Evolutionary conservation across 345 rosid species (phyloP).

Genomic region (Salix brachista): DNA sequence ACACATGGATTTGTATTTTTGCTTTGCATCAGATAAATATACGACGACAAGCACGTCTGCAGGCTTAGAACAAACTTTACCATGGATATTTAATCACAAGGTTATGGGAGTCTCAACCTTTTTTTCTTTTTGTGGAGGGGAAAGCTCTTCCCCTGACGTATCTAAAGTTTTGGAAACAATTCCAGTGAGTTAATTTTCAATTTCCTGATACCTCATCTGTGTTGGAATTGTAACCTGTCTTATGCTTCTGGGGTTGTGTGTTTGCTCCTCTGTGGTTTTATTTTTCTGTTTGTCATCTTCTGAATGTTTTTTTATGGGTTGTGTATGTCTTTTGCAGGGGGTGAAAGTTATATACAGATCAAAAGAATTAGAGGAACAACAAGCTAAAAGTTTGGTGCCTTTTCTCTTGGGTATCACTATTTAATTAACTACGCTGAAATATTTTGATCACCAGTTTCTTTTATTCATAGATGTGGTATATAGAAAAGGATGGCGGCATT

Average conservation of each 20-base stretch:
- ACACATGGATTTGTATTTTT: background rate
- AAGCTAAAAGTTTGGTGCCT: conserved; percentile 66
- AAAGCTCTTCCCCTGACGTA: conserved; percentile 69
- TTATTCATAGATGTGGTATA: background rate
- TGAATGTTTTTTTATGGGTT: background rate
- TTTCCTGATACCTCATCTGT: conserved; percentile 2
- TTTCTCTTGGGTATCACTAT: background rate
- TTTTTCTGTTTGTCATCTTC: conserved; percentile 1
- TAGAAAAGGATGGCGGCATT: background rate
- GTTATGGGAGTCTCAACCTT: conserved; percentile 82
- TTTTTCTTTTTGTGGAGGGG: conserved; percentile 86
- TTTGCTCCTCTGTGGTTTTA: conserved; percentile 4
- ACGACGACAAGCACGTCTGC: conserved; percentile 81
- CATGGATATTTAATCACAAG: conserved; percentile 89
- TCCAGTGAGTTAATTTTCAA: conserved; percentile 49
- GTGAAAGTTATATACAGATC: conserved; percentile 75
- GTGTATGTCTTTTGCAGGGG: conserved; percentile 44
- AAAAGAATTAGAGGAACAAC: conserved; percentile 78
- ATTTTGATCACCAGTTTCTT: background rate
- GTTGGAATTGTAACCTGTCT: background rate
- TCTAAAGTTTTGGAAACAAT: conserved; percentile 71
- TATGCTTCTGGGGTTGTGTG: conserved; percentile 5
- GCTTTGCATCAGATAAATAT: conserved; percentile 59
- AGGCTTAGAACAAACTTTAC: conserved; percentile 80
- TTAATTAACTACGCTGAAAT: background rate